These are phyloP conservation scores for Lachnellula occidentalis DNA, from an alignment of 2,329 filamentous ascomycete species.

Conservation along the genomic window DNA sequence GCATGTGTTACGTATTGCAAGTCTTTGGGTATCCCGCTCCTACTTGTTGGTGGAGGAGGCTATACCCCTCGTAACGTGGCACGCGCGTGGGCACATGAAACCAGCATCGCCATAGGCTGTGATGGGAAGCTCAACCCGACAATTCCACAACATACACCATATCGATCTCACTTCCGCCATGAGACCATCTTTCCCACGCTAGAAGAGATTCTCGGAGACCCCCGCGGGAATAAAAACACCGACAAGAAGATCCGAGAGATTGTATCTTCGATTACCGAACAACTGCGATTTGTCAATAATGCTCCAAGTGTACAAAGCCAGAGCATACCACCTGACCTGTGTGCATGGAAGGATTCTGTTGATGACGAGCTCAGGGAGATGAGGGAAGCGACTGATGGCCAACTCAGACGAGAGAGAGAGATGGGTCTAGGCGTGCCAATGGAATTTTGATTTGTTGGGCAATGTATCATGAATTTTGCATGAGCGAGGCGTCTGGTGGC, in stretches of 20 bases:
- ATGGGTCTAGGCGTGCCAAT: constrained; percentile 52
- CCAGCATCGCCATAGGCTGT: constrained; percentile 76
- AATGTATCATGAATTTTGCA: not conserved
- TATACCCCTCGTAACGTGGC: constrained; percentile 97
- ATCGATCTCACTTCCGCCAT: constrained; percentile 82
- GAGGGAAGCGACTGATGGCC: constrained; percentile 52
- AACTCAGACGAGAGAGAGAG: constrained; percentile 47
- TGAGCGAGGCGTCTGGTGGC: constrained; percentile 12
- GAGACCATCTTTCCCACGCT: constrained; percentile 84
- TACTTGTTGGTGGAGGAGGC: constrained; percentile 89
- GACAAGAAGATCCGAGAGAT: constrained; percentile 70
- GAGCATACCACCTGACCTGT: constrained; percentile 72
- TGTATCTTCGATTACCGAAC: constrained; percentile 73
- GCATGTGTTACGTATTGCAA: constrained; percentile 89
- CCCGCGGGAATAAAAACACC: constrained; percentile 69
- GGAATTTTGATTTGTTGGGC: constrained; percentile 37
- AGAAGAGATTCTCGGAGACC: constrained; percentile 63
- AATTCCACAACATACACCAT: constrained; percentile 76
- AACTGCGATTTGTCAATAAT: constrained; percentile 76
- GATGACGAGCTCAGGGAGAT: constrained; percentile 64
- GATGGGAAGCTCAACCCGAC: constrained; percentile 63
- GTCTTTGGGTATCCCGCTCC: constrained; percentile 68
- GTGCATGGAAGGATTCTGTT: constrained; percentile 61
- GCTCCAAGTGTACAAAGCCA: constrained; percentile 85
- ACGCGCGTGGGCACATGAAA: constrained; percentile 95